Conservation (phyloP, 2,329 filamentous ascomycete genomes). For the Bipolaris sorokiniana region DNA sequence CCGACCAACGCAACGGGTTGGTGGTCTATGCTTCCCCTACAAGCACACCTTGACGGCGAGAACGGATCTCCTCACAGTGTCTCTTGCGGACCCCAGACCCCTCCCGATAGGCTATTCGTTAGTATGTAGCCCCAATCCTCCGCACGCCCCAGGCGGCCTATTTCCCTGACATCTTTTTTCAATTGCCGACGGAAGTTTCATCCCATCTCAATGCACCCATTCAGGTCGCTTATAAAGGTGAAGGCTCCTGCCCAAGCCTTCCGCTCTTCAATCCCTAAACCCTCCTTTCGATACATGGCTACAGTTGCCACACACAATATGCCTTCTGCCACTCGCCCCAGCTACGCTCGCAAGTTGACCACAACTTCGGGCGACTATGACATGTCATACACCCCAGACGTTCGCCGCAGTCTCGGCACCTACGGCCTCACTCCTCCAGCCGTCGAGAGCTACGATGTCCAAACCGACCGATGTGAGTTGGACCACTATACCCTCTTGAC, state of each 20-base stretch:
- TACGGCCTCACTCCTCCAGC: constrained; percentile 60
- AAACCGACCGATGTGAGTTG: constrained; percentile 57
- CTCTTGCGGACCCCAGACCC: constrained; percentile 18
- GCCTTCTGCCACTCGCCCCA: constrained; percentile 48
- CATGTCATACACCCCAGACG: constrained; percentile 56
- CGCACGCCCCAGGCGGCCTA: constrained; percentile 27
- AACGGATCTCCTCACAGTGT: constrained; percentile 22
- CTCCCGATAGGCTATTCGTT: constrained; percentile 38
- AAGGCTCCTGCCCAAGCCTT: constrained; percentile 31
- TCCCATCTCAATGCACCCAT: constrained; percentile 45
- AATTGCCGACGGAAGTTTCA: constrained; percentile 39
- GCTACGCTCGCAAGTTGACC: constrained; percentile 46
- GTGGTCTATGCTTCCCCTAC: constrained; percentile 19
- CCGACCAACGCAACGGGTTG: constrained; percentile 3
- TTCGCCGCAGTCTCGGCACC: constrained; percentile 58
- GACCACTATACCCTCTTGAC: constrained; percentile 34
- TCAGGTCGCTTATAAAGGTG: constrained; percentile 45
- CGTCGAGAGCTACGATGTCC: constrained; percentile 58
- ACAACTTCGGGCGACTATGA: constrained; percentile 57
- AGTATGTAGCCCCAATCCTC: constrained; percentile 22
- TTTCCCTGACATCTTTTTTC: constrained; percentile 39
- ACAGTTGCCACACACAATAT: constrained; percentile 43
- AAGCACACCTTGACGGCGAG: constrained; percentile 18
- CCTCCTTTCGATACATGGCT: constrained; percentile 40
- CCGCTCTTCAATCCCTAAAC: constrained; percentile 24